Base-by-base conservation (phyloP, 78 protist species). In the Capsaspora owczarzaki region DNA sequence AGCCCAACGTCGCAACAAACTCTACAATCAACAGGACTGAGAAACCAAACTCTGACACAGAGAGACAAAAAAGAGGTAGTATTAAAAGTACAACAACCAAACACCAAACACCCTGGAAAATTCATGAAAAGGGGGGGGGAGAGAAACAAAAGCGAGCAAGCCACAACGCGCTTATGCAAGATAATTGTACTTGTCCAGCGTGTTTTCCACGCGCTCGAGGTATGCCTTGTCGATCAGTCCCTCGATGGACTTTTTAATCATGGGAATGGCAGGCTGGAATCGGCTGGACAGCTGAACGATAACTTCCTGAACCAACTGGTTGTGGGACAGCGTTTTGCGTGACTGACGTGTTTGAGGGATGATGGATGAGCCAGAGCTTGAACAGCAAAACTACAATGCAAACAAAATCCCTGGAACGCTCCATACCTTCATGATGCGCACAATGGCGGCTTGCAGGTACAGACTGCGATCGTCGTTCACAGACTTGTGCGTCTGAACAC, bases 391-490 rank as follows among this genome's bases (percentile, higher is more conserved):
- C n/a, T n/a, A n/a, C n/a, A n/a, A n/a, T n/a, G n/a, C n/a, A n/a
- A n/a, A n/a, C n/a, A n/a, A n/a, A n/a, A n/a, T n/a, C n/a, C n/a
- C n/a, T n/a, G n/a, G n/a, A n/a, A n/a, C n/a, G n/a, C n/a, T n/a
- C n/a, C n/a, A n/a, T 81, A 82, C 61, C 91, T 94, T 94, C 97
- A 94, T 94, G 49, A 92, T 85, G 56, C 97, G 93, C 40, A 94
- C 97, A 60, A 92, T 89, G 44, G 95, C 92, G 23, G 97, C 97
- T 79, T 88, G 92, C 19, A 69, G 4, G 20, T 33, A n/a, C n/a
- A n/a, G n/a, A n/a, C n/a, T 88, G 40, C 95, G 46, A 51, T 92
- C 93, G 51, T 92, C 93, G 63, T 88, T 87, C n/a, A 89, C 87
- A 6, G 82, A 51, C 79, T 86, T 85, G 84, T 88, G 91, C 29